These are phyloP conservation scores for Artemisia annua DNA, from an alignment of 129 eudicot species.

Conservation along the genomic window DNA sequence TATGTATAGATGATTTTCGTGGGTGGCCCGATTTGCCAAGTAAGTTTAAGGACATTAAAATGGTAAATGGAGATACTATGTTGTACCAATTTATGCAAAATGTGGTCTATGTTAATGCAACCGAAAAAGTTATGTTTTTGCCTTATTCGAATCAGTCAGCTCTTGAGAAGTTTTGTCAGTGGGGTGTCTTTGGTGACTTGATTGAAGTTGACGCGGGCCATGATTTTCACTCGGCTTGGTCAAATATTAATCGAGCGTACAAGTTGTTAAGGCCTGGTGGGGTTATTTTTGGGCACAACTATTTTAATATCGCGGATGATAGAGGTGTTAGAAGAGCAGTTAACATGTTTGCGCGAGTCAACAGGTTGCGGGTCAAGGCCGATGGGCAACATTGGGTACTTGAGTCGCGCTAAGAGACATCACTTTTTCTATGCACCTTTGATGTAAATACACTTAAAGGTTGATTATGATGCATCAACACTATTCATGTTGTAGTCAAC, in stretches of 20 bases:
- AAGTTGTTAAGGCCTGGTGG: slow-evolving; percentile 74
- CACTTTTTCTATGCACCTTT: background rate
- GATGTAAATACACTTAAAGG: slow-evolving; percentile 23
- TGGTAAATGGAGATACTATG: slow-evolving; percentile 57
- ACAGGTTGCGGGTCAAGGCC: slow-evolving; percentile 47
- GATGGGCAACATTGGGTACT: slow-evolving; percentile 85
- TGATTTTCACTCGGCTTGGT: slow-evolving; percentile 93
- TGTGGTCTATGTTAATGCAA: slow-evolving; percentile 46
- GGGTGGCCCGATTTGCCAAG: slow-evolving; percentile 75
- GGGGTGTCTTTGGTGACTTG: slow-evolving; percentile 75
- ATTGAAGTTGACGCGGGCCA: slow-evolving; percentile 79
- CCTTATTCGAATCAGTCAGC: slow-evolving; percentile 68
- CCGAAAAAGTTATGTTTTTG: slow-evolving; percentile 40
- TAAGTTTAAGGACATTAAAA: slow-evolving; percentile 33
- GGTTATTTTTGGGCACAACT: slow-evolving; percentile 75
- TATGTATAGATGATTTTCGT: slow-evolving; percentile 79
- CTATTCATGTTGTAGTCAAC: slow-evolving; percentile 5
- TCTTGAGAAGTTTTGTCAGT: slow-evolving; percentile 59
- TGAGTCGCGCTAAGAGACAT: slow-evolving; percentile 21
- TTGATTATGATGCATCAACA: slow-evolving; percentile 4
- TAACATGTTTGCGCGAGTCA: slow-evolving; percentile 60
- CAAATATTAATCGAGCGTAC: slow-evolving; percentile 66
- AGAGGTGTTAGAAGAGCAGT: slow-evolving; percentile 73
- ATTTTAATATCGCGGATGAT: slow-evolving; percentile 48
- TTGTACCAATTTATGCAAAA: slow-evolving; percentile 82